These are phyloP conservation scores for Kwoniella sp. DNA, from an alignment of 768 basidiomycete species.

Conservation along the genomic window DNA sequence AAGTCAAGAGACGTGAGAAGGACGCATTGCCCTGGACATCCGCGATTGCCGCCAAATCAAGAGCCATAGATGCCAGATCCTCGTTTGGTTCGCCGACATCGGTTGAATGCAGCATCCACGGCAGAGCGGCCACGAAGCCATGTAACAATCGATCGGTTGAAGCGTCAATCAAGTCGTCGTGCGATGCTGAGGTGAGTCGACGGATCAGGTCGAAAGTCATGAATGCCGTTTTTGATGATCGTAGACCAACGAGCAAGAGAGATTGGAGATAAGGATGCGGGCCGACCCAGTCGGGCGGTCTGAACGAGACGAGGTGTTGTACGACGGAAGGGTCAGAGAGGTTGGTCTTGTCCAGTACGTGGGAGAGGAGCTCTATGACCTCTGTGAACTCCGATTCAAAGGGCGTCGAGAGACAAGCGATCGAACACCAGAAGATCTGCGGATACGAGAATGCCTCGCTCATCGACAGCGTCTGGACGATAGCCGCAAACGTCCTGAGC, in stretches of 20 bases:
- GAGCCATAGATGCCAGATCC: slow-evolving; percentile 69
- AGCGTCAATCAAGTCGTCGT: slow-evolving; percentile 70
- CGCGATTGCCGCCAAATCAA: slow-evolving; percentile 72
- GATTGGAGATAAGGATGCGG: slow-evolving; percentile 69
- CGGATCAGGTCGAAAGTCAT: slow-evolving; percentile 71
- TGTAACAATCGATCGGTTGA: slow-evolving; percentile 46
- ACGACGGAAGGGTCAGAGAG: slow-evolving; percentile 68
- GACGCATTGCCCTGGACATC: slow-evolving; percentile 71
- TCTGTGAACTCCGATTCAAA: slow-evolving; percentile 77
- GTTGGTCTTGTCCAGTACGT: slow-evolving; percentile 69
- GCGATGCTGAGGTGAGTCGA: slow-evolving; percentile 64
- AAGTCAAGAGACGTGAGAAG: slow-evolving; percentile 83
- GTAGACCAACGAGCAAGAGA: slow-evolving; percentile 71
- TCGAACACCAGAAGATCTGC: slow-evolving; percentile 82
- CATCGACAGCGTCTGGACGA: slow-evolving; percentile 65
- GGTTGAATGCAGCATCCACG: slow-evolving; percentile 85
- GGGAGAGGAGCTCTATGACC: slow-evolving; percentile 66
- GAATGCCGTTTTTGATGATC: slow-evolving; percentile 71
- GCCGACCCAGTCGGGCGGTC: slow-evolving; percentile 70
- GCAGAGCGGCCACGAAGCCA: slow-evolving; percentile 70
- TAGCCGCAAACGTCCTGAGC: slow-evolving; percentile 63
- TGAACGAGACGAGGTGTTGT: slow-evolving; percentile 69
- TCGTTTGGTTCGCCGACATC: slow-evolving; percentile 64
- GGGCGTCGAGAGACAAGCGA: slow-evolving; percentile 78
- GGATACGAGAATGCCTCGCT: slow-evolving; percentile 66